Base-by-base conservation (phyloP, 768 basidiomycete species). In the Leccinellum luteum region DNA sequence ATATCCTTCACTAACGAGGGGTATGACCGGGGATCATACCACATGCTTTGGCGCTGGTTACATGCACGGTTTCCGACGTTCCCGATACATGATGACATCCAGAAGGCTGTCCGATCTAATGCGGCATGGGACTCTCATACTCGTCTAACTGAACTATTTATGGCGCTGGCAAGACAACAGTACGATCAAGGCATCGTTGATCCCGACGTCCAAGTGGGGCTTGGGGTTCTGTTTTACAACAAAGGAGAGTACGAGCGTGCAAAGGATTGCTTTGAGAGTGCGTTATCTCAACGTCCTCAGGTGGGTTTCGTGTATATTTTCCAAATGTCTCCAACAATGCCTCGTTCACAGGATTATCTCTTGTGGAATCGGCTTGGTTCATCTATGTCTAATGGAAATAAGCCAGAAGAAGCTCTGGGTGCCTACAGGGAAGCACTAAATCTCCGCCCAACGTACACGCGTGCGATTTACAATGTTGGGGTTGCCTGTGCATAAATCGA, bases 301-400 rank as follows among this genome's bases (percentile, higher is more conserved):
- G 87, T 86, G 60, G 63, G 79, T 34, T 59, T 32, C 19, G 15
- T 17, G 27, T 47, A 21, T 21, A 54, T 34, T 38, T 54, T 35
- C 21, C 6, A 27, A 4, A 38, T 34, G 12, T 43, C 30, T 6
- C 47, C 19, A n/a, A 28, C 38, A 45, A 55, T 53, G 28, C 54
- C 43, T 19, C 30, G 10, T 21, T 48, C 17, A 15, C 58, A 85
- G 90, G 97, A 99, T 73, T 98, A 94, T 71, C 76, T 94, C 6
- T 73, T 98, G 13, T 99, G 97, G 97, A 99, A 99, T 72, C 79
- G 97, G 51, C 76, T 97, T 14, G 97, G 97, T 6, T 97, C 95
- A 2, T 92, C 89, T 4, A 79, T 99, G 25, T 96, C 94, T 6
- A 99, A 99, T 69, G 94, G 92, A 1, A 92, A 84, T 62, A 89